Percentiles rank a stretch among this genome's conserved stretches.
phyloP scores from a whole-genome alignment of 768 basidiomycete species.

The Coprinellus aureogranulatus region DNA sequence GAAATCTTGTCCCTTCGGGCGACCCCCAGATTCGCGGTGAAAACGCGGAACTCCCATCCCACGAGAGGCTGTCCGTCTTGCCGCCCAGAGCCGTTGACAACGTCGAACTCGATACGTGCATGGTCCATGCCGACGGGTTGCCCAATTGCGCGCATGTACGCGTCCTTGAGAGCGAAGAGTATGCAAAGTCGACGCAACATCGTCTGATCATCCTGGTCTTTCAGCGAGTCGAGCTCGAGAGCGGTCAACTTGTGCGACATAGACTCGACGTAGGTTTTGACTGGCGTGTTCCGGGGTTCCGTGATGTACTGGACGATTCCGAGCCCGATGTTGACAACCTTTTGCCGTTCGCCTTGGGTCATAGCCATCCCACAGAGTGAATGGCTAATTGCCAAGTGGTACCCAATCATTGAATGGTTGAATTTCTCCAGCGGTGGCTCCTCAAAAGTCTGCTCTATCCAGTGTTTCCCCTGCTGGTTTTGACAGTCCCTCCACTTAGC shows the following conservation, averaged over 20 bases:
- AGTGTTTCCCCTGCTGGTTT: constrained; percentile 66
- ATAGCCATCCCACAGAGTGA: constrained; percentile 82
- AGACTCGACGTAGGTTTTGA: constrained; percentile 68
- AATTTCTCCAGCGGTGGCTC: constrained; percentile 64
- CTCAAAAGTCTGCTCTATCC: constrained; percentile 76
- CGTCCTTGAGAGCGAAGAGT: constrained; percentile 73
- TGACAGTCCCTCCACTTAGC: constrained; percentile 68
- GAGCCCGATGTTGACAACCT: constrained; percentile 81
- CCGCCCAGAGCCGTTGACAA: constrained; percentile 54
- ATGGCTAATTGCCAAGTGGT: constrained; percentile 66
- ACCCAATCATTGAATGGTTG: constrained; percentile 75
- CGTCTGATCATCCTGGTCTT: constrained; percentile 57
- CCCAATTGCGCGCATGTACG: constrained; percentile 82
- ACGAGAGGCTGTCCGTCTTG: constrained; percentile 68
- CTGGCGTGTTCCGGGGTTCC: constrained; percentile 57
- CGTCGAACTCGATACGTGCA: constrained; percentile 78
- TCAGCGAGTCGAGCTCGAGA: constrained; percentile 44
- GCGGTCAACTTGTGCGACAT: constrained; percentile 67
- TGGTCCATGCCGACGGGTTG: constrained; percentile 82
- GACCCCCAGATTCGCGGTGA: constrained; percentile 70
- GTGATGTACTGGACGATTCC: constrained; percentile 68
- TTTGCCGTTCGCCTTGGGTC: constrained; percentile 72
- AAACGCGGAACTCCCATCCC: constrained; percentile 88
- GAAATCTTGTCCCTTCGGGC: constrained; percentile 53
- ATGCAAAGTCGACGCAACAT: constrained; percentile 74